Conservation (phyloP, 78 protist genomes). For the Guillardia theta region DNA sequence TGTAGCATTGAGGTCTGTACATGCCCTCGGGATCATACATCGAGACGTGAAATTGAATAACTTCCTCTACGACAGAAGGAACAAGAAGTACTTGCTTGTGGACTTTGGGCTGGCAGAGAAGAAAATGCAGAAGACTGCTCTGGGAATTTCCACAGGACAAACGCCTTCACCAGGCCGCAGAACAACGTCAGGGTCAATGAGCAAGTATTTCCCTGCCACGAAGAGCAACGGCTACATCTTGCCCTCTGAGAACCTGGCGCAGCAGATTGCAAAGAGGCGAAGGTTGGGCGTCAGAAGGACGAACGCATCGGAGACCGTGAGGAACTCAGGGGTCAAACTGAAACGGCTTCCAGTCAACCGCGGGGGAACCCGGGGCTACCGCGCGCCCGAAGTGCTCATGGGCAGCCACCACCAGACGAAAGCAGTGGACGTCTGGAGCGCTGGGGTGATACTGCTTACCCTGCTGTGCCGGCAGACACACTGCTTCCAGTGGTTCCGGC, state of each 20-base stretch:
- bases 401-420: constrained; percentile 61
- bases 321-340: no score
- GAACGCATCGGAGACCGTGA: no score
- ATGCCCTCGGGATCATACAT: constrained; percentile 61
- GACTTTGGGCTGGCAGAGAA: constrained; percentile 74
- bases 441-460: constrained; percentile 66
- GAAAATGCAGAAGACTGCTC: no score
- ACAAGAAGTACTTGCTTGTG: constrained; percentile 47
- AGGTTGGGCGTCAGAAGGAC: no score
- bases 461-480: not conserved
- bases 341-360: no score
- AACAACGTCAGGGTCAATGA: no score
- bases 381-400: constrained; percentile 82
- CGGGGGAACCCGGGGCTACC: constrained; percentile 70
- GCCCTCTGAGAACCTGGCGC: no score
- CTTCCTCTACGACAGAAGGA: constrained; percentile 59
- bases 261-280: no score
- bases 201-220: no score
- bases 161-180: no score
- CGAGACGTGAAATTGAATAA: constrained; percentile 82
- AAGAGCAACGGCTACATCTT: no score
- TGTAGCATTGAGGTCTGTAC: constrained; percentile 55
- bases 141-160: no score
- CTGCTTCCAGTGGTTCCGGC: not conserved
- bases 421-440: constrained; percentile 80